Evolutionary conservation across 1,284 basidiomycete genomes (phyloP).

Genomic region (Ganoderma lingzhi): DNA sequence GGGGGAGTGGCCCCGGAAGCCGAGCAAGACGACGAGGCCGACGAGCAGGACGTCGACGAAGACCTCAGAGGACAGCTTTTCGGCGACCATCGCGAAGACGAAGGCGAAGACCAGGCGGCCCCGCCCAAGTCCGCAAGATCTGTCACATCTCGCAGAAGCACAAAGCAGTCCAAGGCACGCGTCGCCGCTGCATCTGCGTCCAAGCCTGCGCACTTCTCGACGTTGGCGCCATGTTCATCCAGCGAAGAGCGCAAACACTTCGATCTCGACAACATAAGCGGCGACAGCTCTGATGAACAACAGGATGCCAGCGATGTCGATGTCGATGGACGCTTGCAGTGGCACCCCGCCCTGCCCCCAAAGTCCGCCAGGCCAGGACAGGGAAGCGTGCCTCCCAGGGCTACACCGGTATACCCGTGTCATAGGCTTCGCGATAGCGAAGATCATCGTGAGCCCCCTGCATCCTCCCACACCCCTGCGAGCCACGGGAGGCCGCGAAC

Average conservation of each 20-base stretch:
- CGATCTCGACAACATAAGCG: constrained; percentile 43
- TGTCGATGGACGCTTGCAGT: constrained; percentile 12
- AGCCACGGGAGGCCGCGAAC: constrained; percentile 15
- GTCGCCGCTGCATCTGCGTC: constrained; percentile 9
- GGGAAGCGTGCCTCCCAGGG: background rate
- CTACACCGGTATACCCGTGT: background rate
- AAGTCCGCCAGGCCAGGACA: background rate
- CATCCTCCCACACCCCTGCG: constrained; percentile 14
- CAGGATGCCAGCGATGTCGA: constrained; percentile 24
- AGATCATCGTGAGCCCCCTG: background rate
- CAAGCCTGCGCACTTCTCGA: constrained; percentile 20
- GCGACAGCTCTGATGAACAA: constrained; percentile 36
- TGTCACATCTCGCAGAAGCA: constrained; percentile 15
- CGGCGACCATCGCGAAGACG: constrained; percentile 39
- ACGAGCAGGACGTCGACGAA: constrained; percentile 38
- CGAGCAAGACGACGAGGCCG: constrained; percentile 31
- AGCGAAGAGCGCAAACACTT: constrained; percentile 41
- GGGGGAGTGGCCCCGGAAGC: constrained; percentile 41
- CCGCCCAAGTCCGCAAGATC: constrained; percentile 4
- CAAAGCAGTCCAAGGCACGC: constrained; percentile 15
- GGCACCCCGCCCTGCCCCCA: constrained; percentile 9
- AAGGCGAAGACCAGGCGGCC: constrained; percentile 17
- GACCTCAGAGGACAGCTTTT: constrained; percentile 26
- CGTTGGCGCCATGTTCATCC: constrained; percentile 9
- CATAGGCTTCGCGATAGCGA: constrained; percentile 9